A percentile compares a stretch with the other conserved stretches of the same genome.
These are phyloP conservation scores for Novakomyces olei DNA, from an alignment of 805 yeast species.

Conservation along the genomic window DNA sequence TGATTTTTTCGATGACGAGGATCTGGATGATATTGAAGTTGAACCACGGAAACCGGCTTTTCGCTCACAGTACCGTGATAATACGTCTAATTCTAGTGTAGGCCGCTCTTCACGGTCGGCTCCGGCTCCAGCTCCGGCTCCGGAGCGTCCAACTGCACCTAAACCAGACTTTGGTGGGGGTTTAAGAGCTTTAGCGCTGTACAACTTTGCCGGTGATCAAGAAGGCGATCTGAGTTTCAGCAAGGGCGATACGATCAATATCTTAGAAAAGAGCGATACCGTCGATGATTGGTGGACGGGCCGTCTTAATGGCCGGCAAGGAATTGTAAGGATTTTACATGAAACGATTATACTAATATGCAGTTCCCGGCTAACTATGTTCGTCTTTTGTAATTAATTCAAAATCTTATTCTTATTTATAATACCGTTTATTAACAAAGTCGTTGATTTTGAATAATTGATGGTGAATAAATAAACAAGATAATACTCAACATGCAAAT, in stretches of 20 bases:
- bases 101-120: too few species aligned
- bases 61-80: too few species aligned
- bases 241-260: conserved; percentile 83
- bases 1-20: too few species aligned
- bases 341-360: conserved; percentile 1
- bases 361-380: conserved; percentile 89
- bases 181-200: conserved; percentile 67
- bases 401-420: neutral
- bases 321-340: too few species aligned
- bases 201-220: conserved; percentile 77
- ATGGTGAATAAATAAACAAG: too few species aligned
- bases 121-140: too few species aligned
- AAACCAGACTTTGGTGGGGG: conserved; percentile 19
- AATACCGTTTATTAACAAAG: neutral
- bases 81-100: too few species aligned
- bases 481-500: too few species aligned
- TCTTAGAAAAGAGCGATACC: conserved; percentile 66
- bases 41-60: too few species aligned
- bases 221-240: conserved; percentile 79
- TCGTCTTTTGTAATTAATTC: conserved; percentile 31
- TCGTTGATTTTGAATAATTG: neutral
- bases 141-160: conserved; percentile 23
- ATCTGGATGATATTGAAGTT: too few species aligned
- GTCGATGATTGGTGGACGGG: conserved; percentile 99
- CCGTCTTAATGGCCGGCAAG: conserved; percentile 55